Evolutionary conservation across 2,329 filamentous ascomycete genomes (phyloP).

Genomic region (Exophiala bonariae): DNA sequence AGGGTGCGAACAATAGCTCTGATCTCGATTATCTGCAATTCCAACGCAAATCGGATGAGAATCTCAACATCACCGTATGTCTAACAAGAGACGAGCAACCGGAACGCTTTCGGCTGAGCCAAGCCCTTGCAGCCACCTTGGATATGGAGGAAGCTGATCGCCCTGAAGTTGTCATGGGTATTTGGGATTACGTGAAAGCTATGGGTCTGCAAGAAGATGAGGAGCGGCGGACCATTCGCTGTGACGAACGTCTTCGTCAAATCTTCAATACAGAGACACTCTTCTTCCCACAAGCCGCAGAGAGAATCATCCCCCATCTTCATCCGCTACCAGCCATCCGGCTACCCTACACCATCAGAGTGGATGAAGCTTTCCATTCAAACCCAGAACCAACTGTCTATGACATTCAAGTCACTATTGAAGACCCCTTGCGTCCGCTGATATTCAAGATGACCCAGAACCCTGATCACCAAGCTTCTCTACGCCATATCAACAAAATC

Average conservation of each 20-base stretch:
- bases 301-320: slow-evolving; percentile 77
- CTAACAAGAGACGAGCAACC: slow-evolving; percentile 80
- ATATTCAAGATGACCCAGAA: slow-evolving; percentile 68
- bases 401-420: slow-evolving; percentile 80
- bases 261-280: slow-evolving; percentile 74
- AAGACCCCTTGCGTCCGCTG: slow-evolving; percentile 71
- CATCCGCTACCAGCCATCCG: slow-evolving; percentile 77
- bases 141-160: slow-evolving; percentile 86
- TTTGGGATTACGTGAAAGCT: slow-evolving; percentile 92
- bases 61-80: slow-evolving; percentile 86
- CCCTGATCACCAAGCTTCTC: slow-evolving; percentile 66
- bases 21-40: slow-evolving; percentile 93
- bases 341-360: slow-evolving; percentile 88
- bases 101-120: slow-evolving; percentile 78
- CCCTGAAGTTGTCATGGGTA: slow-evolving; percentile 81
- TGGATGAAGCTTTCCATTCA: slow-evolving; percentile 77
- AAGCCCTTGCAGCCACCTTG: slow-evolving; percentile 76
- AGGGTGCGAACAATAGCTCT: slow-evolving; percentile 64
- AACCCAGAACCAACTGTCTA: slow-evolving; percentile 80
- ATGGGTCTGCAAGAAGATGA: slow-evolving; percentile 90
- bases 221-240: slow-evolving; percentile 88
- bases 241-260: slow-evolving; percentile 80
- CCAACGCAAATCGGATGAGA: slow-evolving; percentile 88
- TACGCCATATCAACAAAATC: slow-evolving; percentile 72
- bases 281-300: slow-evolving; percentile 81